Evolutionary conservation across 2,329 filamentous ascomycete genomes (phyloP).

Genomic region (Magnaporthales sp.): DNA sequence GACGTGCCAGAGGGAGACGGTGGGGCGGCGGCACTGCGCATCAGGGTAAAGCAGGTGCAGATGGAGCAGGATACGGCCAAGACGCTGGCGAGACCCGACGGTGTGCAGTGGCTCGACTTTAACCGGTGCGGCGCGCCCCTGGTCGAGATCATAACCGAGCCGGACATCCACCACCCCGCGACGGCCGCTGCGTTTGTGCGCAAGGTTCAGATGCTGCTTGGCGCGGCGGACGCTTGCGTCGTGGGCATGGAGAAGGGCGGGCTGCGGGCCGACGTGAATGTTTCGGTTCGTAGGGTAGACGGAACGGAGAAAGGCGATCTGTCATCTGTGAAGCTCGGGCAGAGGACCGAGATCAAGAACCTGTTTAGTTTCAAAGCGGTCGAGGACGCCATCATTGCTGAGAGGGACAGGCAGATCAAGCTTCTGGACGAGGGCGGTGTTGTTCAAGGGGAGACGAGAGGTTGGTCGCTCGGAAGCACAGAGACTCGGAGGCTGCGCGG

Average conservation of each 20-base stretch:
- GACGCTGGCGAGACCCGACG: conserved; percentile 69
- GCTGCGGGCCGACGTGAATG: conserved; percentile 87
- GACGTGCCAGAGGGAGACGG: conserved; percentile 47
- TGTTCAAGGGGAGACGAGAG: conserved; percentile 80
- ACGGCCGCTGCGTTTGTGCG: conserved; percentile 83
- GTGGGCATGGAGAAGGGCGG: conserved; percentile 91
- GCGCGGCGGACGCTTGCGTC: conserved; percentile 74
- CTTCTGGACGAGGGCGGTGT: conserved; percentile 67
- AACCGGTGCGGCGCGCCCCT: conserved; percentile 87
- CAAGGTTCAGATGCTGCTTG: conserved; percentile 77
- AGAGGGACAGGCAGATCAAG: conserved; percentile 79
- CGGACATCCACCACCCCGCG: conserved; percentile 76
- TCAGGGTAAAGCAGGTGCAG: conserved; percentile 90
- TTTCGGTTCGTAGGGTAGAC: conserved; percentile 65
- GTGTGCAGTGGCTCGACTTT: conserved; percentile 76
- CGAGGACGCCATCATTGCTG: conserved; percentile 87
- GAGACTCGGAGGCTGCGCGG: conserved; percentile 76
- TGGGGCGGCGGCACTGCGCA: conserved; percentile 38
- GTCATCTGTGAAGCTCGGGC: conserved; percentile 47
- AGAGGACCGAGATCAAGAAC: conserved; percentile 96
- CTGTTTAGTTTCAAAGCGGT: conserved; percentile 90
- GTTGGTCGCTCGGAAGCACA: conserved; percentile 79
- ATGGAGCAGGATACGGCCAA: conserved; percentile 98
- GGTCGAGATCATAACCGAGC: conserved; percentile 90
- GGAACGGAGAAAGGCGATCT: conserved; percentile 19